Percentiles rank a stretch among this genome's conserved stretches.
Evolutionary conservation across 768 basidiomycete species (phyloP).

Genomic region (Leccinum imitatum): DNA sequence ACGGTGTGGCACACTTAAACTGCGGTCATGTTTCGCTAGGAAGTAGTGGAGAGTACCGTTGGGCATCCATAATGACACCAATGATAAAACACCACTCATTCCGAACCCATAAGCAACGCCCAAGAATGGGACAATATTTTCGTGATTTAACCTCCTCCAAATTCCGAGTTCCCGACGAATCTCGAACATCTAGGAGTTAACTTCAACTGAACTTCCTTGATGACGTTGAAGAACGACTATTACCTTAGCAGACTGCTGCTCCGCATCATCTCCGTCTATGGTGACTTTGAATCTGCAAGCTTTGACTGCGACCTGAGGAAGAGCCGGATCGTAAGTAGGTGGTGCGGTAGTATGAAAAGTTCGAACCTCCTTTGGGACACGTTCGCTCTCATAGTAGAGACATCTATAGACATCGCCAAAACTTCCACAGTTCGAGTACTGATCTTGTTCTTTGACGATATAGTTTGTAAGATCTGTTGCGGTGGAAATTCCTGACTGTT

Average conservation of each 20-base stretch:
- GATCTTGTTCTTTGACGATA: background rate
- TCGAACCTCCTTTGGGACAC: background rate
- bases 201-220: background rate
- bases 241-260: background rate
- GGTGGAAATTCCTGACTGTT: background rate
- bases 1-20: background rate
- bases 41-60: background rate
- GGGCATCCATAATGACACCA: background rate
- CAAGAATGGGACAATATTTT: background rate
- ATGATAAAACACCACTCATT: background rate
- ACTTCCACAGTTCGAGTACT: background rate
- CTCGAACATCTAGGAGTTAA: background rate
- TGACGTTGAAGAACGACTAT: background rate
- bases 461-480: background rate
- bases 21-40: background rate
- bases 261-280: background rate
- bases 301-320: background rate
- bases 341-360: background rate
- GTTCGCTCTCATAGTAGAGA: background rate
- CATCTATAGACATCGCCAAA: background rate
- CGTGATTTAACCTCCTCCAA: background rate
- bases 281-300: background rate
- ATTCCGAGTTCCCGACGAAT: background rate
- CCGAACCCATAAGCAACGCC: background rate
- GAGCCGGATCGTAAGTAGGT: background rate